phyloP scores from a whole-genome alignment of 306 rosid species.

The Quercus ilex region DNA sequence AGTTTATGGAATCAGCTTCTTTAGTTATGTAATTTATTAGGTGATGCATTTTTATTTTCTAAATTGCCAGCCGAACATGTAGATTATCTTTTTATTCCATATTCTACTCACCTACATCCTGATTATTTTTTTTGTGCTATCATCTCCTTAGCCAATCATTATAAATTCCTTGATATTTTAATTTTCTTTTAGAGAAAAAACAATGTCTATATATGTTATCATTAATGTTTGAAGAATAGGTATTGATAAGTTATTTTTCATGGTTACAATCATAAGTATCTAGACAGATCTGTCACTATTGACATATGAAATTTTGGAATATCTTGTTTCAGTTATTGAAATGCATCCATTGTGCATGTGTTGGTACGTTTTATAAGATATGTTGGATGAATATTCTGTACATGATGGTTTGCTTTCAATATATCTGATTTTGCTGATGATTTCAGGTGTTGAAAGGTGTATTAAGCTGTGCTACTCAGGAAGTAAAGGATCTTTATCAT shows the following conservation, averaged over 20 bases:
- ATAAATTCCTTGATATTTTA: too few species aligned
- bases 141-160: too few species aligned
- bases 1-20: too few species aligned
- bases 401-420: background rate
- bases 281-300: background rate
- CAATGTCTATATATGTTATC: background rate
- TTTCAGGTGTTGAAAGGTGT: conserved; percentile 80
- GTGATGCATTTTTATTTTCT: background rate
- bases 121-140: background rate
- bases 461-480: conserved; percentile 89
- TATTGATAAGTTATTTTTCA: background rate
- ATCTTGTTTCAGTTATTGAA: background rate
- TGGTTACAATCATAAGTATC: background rate
- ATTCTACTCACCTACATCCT: background rate
- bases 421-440: background rate
- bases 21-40: too few species aligned
- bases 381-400: background rate
- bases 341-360: background rate
- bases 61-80: background rate
- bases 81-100: background rate
- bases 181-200: too few species aligned
- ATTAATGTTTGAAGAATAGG: background rate
- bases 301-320: too few species aligned
- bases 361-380: background rate
- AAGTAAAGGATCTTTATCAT: conserved; percentile 87